These are phyloP conservation scores for Spatholobus suberectus DNA, from an alignment of 306 rosid species.

Conservation along the genomic window DNA sequence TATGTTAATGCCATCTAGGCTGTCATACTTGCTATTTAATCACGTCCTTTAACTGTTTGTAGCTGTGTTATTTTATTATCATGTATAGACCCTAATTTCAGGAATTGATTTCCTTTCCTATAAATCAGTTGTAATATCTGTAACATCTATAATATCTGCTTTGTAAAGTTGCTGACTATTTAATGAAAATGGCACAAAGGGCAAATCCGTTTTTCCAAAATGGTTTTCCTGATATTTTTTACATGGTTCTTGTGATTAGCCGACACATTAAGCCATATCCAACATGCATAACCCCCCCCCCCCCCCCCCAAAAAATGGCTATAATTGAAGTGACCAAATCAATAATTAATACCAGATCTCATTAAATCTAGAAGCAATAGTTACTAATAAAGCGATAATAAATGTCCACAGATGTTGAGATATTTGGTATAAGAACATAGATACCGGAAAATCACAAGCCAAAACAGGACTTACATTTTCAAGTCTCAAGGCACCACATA, in stretches of 20 bases:
- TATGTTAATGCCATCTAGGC: neutral
- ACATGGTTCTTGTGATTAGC: neutral
- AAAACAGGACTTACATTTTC: constrained; percentile 71
- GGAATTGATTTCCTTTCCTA: neutral
- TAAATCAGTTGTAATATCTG: neutral
- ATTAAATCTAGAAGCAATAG: constrained; percentile 10
- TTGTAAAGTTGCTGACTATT: neutral
- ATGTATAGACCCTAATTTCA: neutral
- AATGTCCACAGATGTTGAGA: neutral
- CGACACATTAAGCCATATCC: neutral
- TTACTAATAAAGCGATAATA: neutral
- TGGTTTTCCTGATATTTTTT: neutral
- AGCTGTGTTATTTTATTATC: neutral
- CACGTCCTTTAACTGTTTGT: neutral
- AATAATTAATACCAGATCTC: constrained; percentile 11
- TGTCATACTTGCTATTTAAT: neutral
- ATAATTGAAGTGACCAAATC: neutral
- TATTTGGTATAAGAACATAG: constrained; percentile 20
- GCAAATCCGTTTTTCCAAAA: neutral
- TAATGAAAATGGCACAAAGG: neutral
- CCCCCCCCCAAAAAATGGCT: neutral
- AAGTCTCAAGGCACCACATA: constrained; percentile 95
- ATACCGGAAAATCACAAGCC: constrained; percentile 8
- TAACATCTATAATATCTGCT: neutral
- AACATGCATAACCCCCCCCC: constrained; percentile 1